phyloP scores from a whole-genome alignment of 352 stramenopile species.

The Elongisporangium senticosum region DNA sequence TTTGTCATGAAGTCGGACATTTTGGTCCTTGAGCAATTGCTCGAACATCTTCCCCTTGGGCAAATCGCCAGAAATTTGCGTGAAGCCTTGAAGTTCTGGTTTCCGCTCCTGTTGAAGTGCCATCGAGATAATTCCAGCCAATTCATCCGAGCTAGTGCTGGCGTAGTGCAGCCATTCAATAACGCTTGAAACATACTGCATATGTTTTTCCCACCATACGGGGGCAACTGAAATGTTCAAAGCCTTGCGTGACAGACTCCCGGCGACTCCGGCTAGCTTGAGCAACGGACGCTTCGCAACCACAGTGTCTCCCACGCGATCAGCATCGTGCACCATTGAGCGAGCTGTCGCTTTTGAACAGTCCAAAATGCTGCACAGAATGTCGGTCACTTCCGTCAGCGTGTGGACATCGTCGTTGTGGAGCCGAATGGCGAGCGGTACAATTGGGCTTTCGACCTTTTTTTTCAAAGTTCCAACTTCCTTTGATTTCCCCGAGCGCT shows the following conservation, averaged over 20 bases:
- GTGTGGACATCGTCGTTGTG: conserved; percentile 85
- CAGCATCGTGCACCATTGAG: conserved; percentile 45
- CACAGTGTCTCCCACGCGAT: conserved; percentile 49
- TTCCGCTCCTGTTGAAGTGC: conserved; percentile 46
- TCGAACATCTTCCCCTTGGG: conserved; percentile 5
- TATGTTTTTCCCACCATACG: conserved; percentile 63
- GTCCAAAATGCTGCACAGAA: conserved; percentile 46
- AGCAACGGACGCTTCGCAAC: conserved; percentile 39
- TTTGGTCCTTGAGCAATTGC: conserved; percentile 18
- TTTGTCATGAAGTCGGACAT: conserved; percentile 11
- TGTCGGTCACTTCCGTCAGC: conserved; percentile 66
- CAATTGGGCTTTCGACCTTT: not conserved
- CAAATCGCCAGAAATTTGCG: not conserved
- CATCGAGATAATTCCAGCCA: conserved; percentile 66
- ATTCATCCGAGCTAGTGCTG: conserved; percentile 60
- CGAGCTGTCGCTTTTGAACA: conserved; percentile 49
- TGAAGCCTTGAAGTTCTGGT: conserved; percentile 3
- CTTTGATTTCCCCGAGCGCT: not conserved
- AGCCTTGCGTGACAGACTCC: conserved; percentile 48
- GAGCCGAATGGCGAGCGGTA: conserved; percentile 55
- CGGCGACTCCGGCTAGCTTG: conserved; percentile 38
- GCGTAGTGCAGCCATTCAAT: conserved; percentile 74
- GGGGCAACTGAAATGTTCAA: conserved; percentile 70
- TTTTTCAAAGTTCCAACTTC: not conserved
- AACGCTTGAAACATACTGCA: conserved; percentile 39